These are phyloP conservation scores for Pythium rishiriense DNA, from an alignment of 352 stramenopile species.

Conservation along the genomic window DNA sequence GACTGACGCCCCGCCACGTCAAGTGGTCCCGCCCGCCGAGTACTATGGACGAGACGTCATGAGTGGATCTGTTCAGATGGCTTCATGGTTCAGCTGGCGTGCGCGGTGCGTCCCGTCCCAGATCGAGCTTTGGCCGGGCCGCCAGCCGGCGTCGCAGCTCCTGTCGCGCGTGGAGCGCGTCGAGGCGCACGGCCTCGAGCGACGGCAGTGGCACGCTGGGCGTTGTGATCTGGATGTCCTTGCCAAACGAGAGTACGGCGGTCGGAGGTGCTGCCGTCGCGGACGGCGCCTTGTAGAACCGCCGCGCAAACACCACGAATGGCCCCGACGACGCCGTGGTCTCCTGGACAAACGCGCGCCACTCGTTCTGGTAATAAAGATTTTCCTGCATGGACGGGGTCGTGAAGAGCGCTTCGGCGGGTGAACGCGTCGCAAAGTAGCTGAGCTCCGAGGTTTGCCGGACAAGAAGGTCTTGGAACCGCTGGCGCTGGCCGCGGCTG, in stretches of 20 bases:
- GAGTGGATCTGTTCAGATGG: conserved; percentile 1
- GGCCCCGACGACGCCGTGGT: conserved; percentile 28
- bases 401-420: conserved; percentile 32
- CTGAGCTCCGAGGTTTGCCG: conserved; percentile 48
- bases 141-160: conserved; percentile 44
- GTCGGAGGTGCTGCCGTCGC: conserved; percentile 22
- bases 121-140: not conserved
- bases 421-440: conserved; percentile 50
- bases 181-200: conserved; percentile 67
- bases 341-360: conserved; percentile 44
- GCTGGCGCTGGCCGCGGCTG: conserved; percentile 35
- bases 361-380: conserved; percentile 70
- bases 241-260: conserved; percentile 64
- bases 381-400: conserved; percentile 28
- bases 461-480: conserved; percentile 52
- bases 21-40: not conserved
- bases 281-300: conserved; percentile 50
- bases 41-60: not conserved
- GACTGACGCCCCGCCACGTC: not conserved
- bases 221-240: conserved; percentile 64
- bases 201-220: conserved; percentile 45
- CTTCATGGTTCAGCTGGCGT: conserved; percentile 3
- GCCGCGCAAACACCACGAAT: conserved; percentile 55
- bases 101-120: not conserved
- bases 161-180: conserved; percentile 42